These are phyloP conservation scores for Penicillium sp. DNA, from an alignment of 2,329 filamentous ascomycete genomes.

Conservation along the genomic window DNA sequence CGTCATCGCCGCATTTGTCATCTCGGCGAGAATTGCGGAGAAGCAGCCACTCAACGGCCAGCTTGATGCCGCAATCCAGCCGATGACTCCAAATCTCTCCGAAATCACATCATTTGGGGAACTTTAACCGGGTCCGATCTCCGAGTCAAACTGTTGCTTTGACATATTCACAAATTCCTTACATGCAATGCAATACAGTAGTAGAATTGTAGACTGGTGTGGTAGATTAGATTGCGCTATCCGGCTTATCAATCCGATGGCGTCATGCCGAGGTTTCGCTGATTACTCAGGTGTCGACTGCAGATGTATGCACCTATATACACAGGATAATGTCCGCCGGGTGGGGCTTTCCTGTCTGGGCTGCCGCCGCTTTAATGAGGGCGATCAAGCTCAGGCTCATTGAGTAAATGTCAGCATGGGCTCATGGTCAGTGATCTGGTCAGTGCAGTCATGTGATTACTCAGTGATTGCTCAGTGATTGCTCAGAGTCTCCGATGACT, in stretches of 20 bases:
- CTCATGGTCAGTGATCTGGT: too few relatives aligned
- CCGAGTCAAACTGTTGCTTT: neutral
- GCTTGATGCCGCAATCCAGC: neutral
- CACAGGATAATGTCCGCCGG: too few relatives aligned
- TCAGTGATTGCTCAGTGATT: too few relatives aligned
- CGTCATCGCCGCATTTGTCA: constrained; percentile 19
- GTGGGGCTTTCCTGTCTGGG: too few relatives aligned
- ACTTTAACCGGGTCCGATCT: neutral
- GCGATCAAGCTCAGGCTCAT: too few relatives aligned
- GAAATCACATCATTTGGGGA: constrained; percentile 14
- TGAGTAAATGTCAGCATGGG: too few relatives aligned
- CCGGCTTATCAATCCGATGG: constrained; percentile 5
- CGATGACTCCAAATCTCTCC: constrained; percentile 11
- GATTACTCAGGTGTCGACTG: constrained; percentile 5
- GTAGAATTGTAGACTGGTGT: neutral
- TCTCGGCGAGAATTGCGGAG: constrained; percentile 16
- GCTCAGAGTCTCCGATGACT: too few relatives aligned
- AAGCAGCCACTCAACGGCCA: constrained; percentile 10
- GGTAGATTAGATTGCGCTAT: neutral
- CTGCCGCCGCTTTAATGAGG: too few relatives aligned
- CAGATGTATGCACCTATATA: too few relatives aligned
- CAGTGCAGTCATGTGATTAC: too few relatives aligned
- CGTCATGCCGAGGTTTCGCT: constrained; percentile 6
- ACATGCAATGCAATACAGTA: neutral
- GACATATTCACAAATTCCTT: neutral